Evolutionary conservation across 495 filamentous ascomycete genomes (phyloP).

Genomic region (Penicillium malachiteum): DNA sequence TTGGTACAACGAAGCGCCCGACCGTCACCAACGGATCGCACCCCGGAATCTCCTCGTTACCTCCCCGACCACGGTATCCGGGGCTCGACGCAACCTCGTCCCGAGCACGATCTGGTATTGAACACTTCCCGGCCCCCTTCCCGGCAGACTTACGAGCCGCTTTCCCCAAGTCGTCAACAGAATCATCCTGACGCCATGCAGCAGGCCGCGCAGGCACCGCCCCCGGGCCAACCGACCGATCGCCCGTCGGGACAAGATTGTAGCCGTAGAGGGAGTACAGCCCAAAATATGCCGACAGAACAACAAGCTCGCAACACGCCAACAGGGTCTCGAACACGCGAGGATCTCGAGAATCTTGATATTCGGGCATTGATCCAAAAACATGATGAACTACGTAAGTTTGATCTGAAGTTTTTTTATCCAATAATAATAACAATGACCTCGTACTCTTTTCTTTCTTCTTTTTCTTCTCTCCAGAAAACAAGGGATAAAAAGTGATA

Average conservation of each 20-base stretch:
- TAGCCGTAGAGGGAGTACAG: constrained; percentile 21
- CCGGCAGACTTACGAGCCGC: constrained; percentile 54
- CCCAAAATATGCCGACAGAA: constrained; percentile 30
- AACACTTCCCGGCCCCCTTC: constrained; percentile 51
- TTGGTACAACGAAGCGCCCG: constrained; percentile 45
- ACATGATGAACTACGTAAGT: constrained; percentile 68
- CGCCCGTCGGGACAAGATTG: constrained; percentile 9
- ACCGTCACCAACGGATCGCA: constrained; percentile 41
- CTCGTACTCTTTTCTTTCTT: no score
- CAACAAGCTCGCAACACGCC: constrained; percentile 61
- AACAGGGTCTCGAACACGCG: constrained; percentile 50
- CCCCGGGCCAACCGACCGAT: constrained; percentile 14
- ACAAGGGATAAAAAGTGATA: not conserved
- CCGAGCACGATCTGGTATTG: constrained; percentile 25
- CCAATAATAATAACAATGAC: no score
- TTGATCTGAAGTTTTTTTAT: not conserved
- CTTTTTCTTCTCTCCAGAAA: not conserved
- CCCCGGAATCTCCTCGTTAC: constrained; percentile 23
- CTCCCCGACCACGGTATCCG: constrained; percentile 17
- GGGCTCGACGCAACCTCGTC: constrained; percentile 10
- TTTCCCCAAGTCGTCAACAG: constrained; percentile 31
- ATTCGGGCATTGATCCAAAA: constrained; percentile 43
- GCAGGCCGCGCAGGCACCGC: constrained; percentile 24
- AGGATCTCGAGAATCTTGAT: constrained; percentile 53
- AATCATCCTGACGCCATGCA: constrained; percentile 36